Evolutionary conservation across 768 basidiomycete species (phyloP).

Genomic region (Termitomyces eurrhizus): DNA sequence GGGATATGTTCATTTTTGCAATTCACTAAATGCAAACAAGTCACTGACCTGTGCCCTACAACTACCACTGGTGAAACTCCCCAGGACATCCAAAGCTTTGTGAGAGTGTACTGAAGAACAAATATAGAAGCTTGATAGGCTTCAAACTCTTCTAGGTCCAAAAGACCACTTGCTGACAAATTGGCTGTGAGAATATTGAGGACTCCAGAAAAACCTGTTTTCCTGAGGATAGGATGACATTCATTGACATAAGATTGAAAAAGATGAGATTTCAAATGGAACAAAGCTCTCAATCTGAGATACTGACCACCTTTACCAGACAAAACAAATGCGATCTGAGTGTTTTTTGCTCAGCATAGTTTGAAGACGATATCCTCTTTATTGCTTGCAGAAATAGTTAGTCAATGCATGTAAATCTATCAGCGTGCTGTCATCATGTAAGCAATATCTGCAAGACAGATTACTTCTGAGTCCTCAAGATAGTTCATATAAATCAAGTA

Average conservation of each 20-base stretch:
- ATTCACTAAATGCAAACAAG: background rate
- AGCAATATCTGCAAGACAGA: constrained; percentile 44
- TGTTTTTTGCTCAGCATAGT: constrained; percentile 31
- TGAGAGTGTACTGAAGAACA: constrained; percentile 59
- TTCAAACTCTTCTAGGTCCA: constrained; percentile 35
- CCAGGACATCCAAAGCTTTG: constrained; percentile 65
- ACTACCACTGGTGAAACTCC: constrained; percentile 58
- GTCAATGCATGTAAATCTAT: constrained; percentile 49
- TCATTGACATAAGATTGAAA: constrained; percentile 54
- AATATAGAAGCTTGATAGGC: constrained; percentile 53
- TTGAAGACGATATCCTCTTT: constrained; percentile 43
- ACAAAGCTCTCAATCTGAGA: constrained; percentile 55
- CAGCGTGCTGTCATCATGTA: constrained; percentile 69
- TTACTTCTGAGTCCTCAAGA: constrained; percentile 30
- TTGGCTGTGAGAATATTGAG: constrained; percentile 32
- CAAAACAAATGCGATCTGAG: constrained; percentile 60
- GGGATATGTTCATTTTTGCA: background rate
- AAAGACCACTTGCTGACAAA: constrained; percentile 16
- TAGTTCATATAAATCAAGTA: constrained; percentile 44
- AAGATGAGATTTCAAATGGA: constrained; percentile 46
- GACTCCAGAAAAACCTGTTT: constrained; percentile 49
- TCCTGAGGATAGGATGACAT: constrained; percentile 49
- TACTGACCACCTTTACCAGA: constrained; percentile 74
- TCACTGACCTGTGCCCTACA: constrained; percentile 65
- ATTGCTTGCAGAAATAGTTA: constrained; percentile 43